These are phyloP conservation scores for Ambrosia hybrid DNA, from an alignment of 140 eudicot species.

Conservation along the genomic window DNA sequence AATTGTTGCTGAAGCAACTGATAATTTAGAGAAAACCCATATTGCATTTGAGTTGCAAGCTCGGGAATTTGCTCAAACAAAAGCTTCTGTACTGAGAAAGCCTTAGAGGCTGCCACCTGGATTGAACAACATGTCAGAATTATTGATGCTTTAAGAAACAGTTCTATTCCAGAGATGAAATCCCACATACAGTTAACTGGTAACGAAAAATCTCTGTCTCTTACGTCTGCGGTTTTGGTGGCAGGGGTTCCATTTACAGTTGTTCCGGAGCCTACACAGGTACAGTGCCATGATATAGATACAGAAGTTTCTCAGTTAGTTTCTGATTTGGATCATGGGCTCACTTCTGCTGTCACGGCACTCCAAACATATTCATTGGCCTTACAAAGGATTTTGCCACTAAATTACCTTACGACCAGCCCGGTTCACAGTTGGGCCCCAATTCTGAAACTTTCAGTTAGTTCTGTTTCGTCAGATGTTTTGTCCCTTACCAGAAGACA, in stretches of 20 bases:
- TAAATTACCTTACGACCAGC: conserved; percentile 90
- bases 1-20: conserved; percentile 70
- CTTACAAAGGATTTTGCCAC: conserved; percentile 83
- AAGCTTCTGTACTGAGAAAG: conserved; percentile 73
- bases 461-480: conserved; percentile 65
- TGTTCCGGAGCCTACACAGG: conserved; percentile 99
- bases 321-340: conserved; percentile 72
- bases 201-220: conserved; percentile 71
- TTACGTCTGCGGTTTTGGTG: conserved; percentile 77
- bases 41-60: conserved; percentile 71
- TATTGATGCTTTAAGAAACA: conserved; percentile 87
- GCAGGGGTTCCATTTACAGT: conserved; percentile 96
- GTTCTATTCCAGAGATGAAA: conserved; percentile 62
- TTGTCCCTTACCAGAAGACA: conserved; percentile 64
- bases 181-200: conserved; percentile 50
- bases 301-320: conserved; percentile 74
- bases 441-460: conserved; percentile 59
- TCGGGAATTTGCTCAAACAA: conserved; percentile 76
- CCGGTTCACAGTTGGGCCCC: conserved; percentile 94
- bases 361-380: conserved; percentile 88
- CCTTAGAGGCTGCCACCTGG: conserved; percentile 80
- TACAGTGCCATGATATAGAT: conserved; percentile 90
- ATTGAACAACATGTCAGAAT: conserved; percentile 84
- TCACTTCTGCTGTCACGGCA: conserved; percentile 65
- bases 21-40: conserved; percentile 58